Evolutionary conservation across 305 asterid species (phyloP), one percentile per base, ranked within the genome.

Genomic region (Fraxinus nigra): DNA sequence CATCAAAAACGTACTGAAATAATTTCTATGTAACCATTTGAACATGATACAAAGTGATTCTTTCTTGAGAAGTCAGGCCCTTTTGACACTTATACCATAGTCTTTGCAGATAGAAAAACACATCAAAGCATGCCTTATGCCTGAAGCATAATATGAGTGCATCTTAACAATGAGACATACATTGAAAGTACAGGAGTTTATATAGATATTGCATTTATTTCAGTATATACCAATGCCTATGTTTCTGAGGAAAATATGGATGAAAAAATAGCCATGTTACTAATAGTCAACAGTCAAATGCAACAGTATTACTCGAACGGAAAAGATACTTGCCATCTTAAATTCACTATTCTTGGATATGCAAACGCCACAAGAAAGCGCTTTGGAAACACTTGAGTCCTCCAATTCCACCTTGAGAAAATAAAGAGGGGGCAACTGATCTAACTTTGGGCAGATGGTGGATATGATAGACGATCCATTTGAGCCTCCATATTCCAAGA

Each of bases 401-500:
- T 85, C 89, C 84, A 92, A 33, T 81, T 90, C 92, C 87, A 92
- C 90, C 88, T 86, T 89, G 88, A 92, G 88, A 85, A 92, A 92
- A 89, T 89, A 81, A 82, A 92, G 88, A 81, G 82, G 76, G 67
- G 91, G 90, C 77, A 84, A 84, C 70, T 80, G 65, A 76, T 84
- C 87, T 72, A 80, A 79, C 80, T 83, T 80, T 1, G 87, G 80
- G 79, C 80, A 85, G 85, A 85, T 84, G 82, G 91, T 78, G 75
- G 90, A 88, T 80, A 92, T 85, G 82, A 89, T 88, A 80, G 96
- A 87, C 75, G 87, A 88, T 86, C 75, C 86, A 79, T 83, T 80
- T 26, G 92, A 78, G 85, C 93, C 96, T 67, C 96, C 96, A 88
- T 92, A 90, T 87, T 92, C 96, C 93, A 92, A 81, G 85, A 92